Percentiles rank a stretch among this genome's conserved stretches.
phyloP scores from a whole-genome alignment of 805 yeast species.

The Nakazawaea holstii region DNA sequence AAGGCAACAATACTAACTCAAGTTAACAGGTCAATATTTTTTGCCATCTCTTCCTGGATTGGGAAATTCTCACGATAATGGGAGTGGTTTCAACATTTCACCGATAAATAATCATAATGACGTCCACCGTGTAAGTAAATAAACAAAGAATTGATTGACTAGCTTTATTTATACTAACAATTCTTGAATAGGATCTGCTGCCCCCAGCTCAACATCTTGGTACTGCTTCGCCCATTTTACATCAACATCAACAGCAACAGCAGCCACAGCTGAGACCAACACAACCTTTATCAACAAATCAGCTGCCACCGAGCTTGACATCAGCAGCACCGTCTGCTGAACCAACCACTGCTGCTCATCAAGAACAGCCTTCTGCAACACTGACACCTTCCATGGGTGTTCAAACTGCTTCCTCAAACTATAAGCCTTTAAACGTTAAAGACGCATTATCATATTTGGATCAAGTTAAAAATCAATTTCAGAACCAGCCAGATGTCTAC shows the following conservation, averaged over 20 bases:
- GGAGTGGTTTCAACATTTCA: constrained; percentile 44
- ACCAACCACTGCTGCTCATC: constrained; percentile 14
- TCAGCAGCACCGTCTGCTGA: constrained; percentile 9
- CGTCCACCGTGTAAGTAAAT: constrained; percentile 25
- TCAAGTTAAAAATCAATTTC: constrained; percentile 91
- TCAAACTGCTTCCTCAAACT: constrained; percentile 27
- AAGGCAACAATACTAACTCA: constrained; percentile 2
- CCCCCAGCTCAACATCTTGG: constrained; percentile 25
- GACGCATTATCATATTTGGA: constrained; percentile 95
- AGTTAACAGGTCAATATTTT: constrained; percentile 27
- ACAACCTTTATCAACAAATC: constrained; percentile 10
- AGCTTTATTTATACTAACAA: constrained; percentile 9
- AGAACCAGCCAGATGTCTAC: constrained; percentile 90
- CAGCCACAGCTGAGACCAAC: constrained; percentile 18
- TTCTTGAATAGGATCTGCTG: constrained; percentile 20
- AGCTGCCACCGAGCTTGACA: no score
- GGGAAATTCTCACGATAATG: constrained; percentile 35
- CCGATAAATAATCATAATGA: constrained; percentile 30
- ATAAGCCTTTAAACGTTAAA: constrained; percentile 86
- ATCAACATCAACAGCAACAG: constrained; percentile 15
- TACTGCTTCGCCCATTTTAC: constrained; percentile 13
- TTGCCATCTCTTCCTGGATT: constrained; percentile 48
- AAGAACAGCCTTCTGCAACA: constrained; percentile 24
- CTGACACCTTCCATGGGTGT: constrained; percentile 22
- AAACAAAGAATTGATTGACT: constrained; percentile 1